Conservation (phyloP, 345 rosid species). For the Eutrema yunnanense region DNA sequence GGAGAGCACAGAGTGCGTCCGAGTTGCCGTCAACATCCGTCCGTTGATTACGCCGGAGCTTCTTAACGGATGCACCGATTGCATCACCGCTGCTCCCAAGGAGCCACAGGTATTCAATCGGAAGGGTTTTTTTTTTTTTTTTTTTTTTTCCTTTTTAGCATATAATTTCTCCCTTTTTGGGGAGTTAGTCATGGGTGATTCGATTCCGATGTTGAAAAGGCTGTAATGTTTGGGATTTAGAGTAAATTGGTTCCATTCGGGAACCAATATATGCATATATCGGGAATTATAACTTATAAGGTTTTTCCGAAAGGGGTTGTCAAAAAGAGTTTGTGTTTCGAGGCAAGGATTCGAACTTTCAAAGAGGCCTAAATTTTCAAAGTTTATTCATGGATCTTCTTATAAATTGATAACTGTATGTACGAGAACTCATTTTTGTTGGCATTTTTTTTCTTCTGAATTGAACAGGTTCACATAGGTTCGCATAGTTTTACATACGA, state of each 20-base stretch:
- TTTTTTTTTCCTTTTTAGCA: not conserved
- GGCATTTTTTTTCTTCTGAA: not conserved
- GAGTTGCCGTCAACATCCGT: constrained; percentile 84
- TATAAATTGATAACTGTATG: not conserved
- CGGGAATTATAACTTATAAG: not conserved
- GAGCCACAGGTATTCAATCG: constrained; percentile 70
- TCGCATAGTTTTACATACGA: constrained; percentile 85
- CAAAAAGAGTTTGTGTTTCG: not conserved
- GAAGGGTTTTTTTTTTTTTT: not conserved
- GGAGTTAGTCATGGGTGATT: not conserved
- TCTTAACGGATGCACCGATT: constrained; percentile 77
- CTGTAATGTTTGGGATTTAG: not conserved
- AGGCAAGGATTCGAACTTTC: not conserved
- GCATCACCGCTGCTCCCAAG: constrained; percentile 73
- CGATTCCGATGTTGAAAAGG: not conserved
- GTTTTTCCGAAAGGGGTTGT: not conserved
- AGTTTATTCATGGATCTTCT: not conserved
- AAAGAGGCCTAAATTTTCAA: not conserved
- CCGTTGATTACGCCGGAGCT: constrained; percentile 91
- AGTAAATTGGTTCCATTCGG: not conserved
- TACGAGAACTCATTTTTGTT: not conserved
- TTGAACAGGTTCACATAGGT: constrained; percentile 73
- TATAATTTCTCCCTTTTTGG: not conserved
- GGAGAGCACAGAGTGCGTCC: constrained; percentile 65
- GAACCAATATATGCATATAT: not conserved